Conservation (phyloP, 2,329 filamentous ascomycete species). For the Magnaporthiopsis incrustans region DNA sequence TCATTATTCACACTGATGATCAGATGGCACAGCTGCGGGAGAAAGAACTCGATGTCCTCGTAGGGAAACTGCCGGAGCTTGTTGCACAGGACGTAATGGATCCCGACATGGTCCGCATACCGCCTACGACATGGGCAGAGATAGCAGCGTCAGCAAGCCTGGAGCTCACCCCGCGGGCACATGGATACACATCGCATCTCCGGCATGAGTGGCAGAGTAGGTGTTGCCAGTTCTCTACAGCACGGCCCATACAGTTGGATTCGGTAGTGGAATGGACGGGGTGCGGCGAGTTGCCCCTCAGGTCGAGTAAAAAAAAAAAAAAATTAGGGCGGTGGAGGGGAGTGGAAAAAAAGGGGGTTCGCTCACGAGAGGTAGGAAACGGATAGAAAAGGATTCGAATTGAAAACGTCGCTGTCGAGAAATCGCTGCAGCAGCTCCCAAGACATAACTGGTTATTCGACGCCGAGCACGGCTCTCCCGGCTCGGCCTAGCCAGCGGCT, state of each 20-base stretch:
- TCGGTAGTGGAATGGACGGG: neutral
- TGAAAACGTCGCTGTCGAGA: conserved; percentile 91
- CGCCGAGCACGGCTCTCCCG: too few relatives aligned
- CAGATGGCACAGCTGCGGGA: conserved; percentile 80
- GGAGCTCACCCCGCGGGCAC: neutral
- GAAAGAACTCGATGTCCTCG: conserved; percentile 88
- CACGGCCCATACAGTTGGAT: neutral
- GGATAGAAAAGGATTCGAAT: conserved; percentile 80
- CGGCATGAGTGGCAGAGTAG: neutral
- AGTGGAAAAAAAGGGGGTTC: conserved; percentile 25
- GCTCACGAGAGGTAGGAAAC: conserved; percentile 79
- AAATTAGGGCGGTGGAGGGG: neutral
- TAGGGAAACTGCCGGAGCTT: conserved; percentile 86
- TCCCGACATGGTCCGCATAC: conserved; percentile 83
- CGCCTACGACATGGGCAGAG: conserved; percentile 44
- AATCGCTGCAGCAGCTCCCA: conserved; percentile 86
- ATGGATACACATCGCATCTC: neutral
- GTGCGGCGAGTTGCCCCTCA: neutral
- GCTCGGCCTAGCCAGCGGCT: too few relatives aligned
- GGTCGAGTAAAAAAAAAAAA: neutral
- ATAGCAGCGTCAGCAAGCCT: conserved; percentile 2
- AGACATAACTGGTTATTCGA: conserved; percentile 42
- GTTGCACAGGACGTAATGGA: conserved; percentile 81
- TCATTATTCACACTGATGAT: conserved; percentile 85
- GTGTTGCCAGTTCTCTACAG: neutral